Base-by-base conservation (phyloP, 352 stramenopile species). In the Phytopythium ostracodes region DNA sequence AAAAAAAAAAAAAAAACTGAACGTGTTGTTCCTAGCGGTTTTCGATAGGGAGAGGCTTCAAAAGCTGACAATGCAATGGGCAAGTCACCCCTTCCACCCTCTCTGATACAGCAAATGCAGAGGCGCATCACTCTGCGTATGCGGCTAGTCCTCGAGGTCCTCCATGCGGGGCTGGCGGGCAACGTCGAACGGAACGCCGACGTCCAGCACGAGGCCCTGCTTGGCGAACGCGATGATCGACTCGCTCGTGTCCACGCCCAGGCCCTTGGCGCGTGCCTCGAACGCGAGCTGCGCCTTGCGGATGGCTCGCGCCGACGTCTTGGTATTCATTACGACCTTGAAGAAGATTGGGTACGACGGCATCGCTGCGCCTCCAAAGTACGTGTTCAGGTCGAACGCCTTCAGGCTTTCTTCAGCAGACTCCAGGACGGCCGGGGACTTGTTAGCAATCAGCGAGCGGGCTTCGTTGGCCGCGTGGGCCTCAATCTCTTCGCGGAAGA, bases 201-300 rank as follows among this genome's bases (percentile, higher is more conserved):
- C 22, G 31, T 46, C 52, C 15, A 51, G 29, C 38, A 65, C 60
- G 9, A 65, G 40, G 2, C 17, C 60, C 29, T 60, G 18, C 22
- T 65, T 65, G 27, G 60, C 60, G 38, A 65, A 65, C 38, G 44
- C 18, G 29, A 65, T 65, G 50, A 65, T 43, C 24, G 60, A 65
- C 29, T 60, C 60, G 60, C 24, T 49, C 12, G 38, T 18, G 24
- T 56, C 42, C 36, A 64, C n/a, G 10, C 56, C 47, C 58, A 63
- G 46, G 10, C 18, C 29, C 12, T 33, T 38, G n/a, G 60, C 25
- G 2, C 52, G 60, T 12, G 52, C 52, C 60, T 60, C 40, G 29
- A 60, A 65, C 38, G 60, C 51, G 11, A 20, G 20, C 42, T 65
- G 60, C n/a, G 51, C 60, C 18, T 47, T 56, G 25, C 60, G 60